Evolutionary conservation across 2,329 filamentous ascomycete genomes (phyloP).

Genomic region (Cladosporium sp.): DNA sequence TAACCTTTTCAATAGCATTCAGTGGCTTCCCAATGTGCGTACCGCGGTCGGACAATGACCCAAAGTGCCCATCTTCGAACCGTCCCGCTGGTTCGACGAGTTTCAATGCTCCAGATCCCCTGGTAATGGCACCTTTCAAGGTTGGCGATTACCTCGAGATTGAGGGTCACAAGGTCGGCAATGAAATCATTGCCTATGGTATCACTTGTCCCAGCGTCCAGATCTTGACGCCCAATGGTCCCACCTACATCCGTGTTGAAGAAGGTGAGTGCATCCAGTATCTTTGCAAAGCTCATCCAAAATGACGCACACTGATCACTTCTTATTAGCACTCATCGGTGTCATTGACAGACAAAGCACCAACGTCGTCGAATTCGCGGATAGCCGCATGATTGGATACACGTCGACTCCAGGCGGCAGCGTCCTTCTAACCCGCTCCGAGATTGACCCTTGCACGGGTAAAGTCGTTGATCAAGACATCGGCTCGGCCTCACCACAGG

Average conservation of each 20-base stretch:
- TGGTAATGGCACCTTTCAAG: slow-evolving; percentile 46
- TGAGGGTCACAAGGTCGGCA: slow-evolving; percentile 39
- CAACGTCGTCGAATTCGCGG: slow-evolving; percentile 37
- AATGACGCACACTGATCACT: background rate
- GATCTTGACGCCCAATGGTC: slow-evolving; percentile 38
- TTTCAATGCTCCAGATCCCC: slow-evolving; percentile 40
- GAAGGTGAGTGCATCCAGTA: slow-evolving; percentile 29
- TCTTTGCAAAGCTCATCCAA: background rate
- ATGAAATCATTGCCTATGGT: slow-evolving; percentile 43
- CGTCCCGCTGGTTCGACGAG: slow-evolving; percentile 35
- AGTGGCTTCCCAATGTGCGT: slow-evolving; percentile 58
- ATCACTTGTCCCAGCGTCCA: slow-evolving; percentile 45
- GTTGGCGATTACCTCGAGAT: slow-evolving; percentile 47
- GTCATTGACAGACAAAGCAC: slow-evolving; percentile 40
- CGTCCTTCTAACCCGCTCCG: slow-evolving; percentile 44
- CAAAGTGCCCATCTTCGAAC: slow-evolving; percentile 43
- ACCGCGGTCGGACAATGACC: slow-evolving; percentile 44
- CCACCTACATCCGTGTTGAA: slow-evolving; percentile 46
- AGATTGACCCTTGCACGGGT: slow-evolving; percentile 49
- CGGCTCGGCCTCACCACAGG: slow-evolving; percentile 37
- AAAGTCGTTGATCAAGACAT: slow-evolving; percentile 41
- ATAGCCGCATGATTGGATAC: slow-evolving; percentile 41
- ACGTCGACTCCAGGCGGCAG: slow-evolving; percentile 42
- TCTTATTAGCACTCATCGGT: slow-evolving; percentile 39
- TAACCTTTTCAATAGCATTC: slow-evolving; percentile 34